These are phyloP conservation scores for Xerophyta viscosa DNA, from an alignment of 106 monocot genomes.

Conservation along the genomic window DNA sequence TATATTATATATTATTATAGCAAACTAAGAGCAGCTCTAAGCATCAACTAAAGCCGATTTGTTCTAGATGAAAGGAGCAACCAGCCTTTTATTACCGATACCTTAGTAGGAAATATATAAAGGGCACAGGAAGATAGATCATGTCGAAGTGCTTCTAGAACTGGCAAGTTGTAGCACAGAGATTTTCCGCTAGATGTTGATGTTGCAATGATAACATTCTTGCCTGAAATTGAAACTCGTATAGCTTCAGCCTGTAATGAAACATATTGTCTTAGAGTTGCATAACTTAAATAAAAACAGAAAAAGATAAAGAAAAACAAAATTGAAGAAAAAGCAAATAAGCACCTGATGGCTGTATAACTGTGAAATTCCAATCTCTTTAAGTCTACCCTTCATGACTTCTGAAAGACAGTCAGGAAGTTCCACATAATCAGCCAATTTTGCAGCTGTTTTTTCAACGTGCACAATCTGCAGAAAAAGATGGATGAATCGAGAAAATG, in stretches of 20 bases:
- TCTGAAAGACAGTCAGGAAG: constrained; percentile 43
- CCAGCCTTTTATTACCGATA: constrained; percentile 9
- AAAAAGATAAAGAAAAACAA: no score
- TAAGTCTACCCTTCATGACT: constrained; percentile 28
- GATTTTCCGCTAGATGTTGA: constrained; percentile 99
- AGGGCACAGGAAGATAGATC: constrained; percentile 59
- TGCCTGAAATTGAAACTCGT: constrained; percentile 51
- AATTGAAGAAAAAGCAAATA: no score
- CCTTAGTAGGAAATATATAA: constrained; percentile 98
- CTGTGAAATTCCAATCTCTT: constrained; percentile 49
- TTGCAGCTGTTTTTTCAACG: constrained; percentile 52
- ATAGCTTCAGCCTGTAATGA: constrained; percentile 62
- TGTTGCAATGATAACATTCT: constrained; percentile 76
- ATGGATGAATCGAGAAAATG: no score
- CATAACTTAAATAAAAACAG: constrained; percentile 6
- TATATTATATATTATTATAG: no score
- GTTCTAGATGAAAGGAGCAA: no score
- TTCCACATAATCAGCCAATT: constrained; percentile 40
- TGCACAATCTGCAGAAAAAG: constrained; percentile 54
- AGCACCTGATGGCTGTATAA: constrained; percentile 75
- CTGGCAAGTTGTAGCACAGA: constrained; percentile 88
- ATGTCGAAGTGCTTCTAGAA: constrained; percentile 62
- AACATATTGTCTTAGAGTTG: no score
- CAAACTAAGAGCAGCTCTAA: no score
- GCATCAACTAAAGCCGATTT: no score